These are phyloP conservation scores for Bruguiera parviflora DNA, from an alignment of 345 rosid species.

Conservation along the genomic window DNA sequence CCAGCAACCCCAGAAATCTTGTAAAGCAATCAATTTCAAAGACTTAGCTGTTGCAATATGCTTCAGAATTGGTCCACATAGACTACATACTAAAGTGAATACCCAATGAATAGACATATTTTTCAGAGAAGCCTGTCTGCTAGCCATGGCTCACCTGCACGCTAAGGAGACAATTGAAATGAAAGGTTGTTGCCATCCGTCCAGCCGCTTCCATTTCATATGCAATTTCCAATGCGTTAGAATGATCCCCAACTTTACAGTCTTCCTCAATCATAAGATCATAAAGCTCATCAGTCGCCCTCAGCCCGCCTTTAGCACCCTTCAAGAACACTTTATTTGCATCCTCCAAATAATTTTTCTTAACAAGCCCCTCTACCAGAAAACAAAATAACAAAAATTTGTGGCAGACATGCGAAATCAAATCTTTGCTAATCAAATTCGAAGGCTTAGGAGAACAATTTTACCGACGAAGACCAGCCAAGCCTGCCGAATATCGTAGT, in stretches of 20 bases:
- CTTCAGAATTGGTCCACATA: background rate
- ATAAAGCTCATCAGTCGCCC: constrained; percentile 78
- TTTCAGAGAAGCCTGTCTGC: background rate
- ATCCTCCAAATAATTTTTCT: constrained; percentile 65
- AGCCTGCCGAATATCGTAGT: constrained; percentile 76
- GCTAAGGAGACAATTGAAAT: constrained; percentile 92
- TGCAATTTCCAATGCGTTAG: constrained; percentile 85
- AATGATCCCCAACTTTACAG: constrained; percentile 91
- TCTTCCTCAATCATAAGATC: constrained; percentile 85
- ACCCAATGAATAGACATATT: background rate
- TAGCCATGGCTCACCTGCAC: constrained; percentile 61
- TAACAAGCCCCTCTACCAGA: constrained; percentile 72
- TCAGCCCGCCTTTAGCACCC: constrained; percentile 76
- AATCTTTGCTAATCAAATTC: background rate
- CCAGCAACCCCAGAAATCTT: background rate
- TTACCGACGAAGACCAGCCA: constrained; percentile 93
- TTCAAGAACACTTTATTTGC: constrained; percentile 85
- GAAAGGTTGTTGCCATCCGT: constrained; percentile 86
- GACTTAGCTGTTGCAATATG: background rate
- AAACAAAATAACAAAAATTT: constrained; percentile 13
- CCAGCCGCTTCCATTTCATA: constrained; percentile 99
- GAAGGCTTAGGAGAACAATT: constrained; percentile 10
- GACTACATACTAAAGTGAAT: too few species aligned
- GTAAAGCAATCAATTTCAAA: background rate
- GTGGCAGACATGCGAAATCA: too few species aligned